A percentile compares a stretch with the other conserved stretches of the same genome.
Conservation (phyloP, 106 monocot genomes). For the Dendrobium officinale region DNA sequence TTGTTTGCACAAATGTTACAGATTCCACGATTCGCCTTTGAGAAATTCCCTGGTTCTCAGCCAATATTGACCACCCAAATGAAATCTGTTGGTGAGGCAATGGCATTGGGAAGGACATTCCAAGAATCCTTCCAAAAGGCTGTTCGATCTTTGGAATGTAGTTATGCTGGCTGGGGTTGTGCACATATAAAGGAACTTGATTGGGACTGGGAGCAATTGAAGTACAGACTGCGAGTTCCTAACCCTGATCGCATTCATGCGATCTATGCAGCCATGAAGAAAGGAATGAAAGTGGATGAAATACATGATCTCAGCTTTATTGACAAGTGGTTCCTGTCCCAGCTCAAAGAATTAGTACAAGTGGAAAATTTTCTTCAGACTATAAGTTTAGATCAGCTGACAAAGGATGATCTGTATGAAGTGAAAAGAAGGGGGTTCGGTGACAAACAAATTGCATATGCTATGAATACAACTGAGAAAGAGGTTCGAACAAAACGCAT, state of each 20-base stretch:
- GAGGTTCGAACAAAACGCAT: constrained; percentile 60
- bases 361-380: constrained; percentile 77
- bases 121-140: constrained; percentile 99
- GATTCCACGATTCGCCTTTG: constrained; percentile 99
- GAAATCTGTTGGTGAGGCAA: constrained; percentile 98
- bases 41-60: constrained; percentile 95
- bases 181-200: constrained; percentile 62
- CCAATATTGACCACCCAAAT: constrained; percentile 92
- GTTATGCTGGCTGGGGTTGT: constrained; percentile 96
- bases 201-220: constrained; percentile 80
- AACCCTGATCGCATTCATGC: constrained; percentile 93
- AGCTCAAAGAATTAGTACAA: constrained; percentile 82
- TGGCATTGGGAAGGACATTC: constrained; percentile 91
- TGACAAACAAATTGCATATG: constrained; percentile 88
- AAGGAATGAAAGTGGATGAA: constrained; percentile 85
- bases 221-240: constrained; percentile 79
- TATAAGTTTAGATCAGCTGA: constrained; percentile 44
- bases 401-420: constrained; percentile 73
- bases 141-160: constrained; percentile 83
- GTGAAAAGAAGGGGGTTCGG: constrained; percentile 90
- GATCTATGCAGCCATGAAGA: constrained; percentile 92
- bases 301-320: constrained; percentile 81
- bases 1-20: constrained; percentile 16
- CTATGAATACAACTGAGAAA: constrained; percentile 51
- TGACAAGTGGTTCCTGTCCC: constrained; percentile 86